Evolutionary conservation across 2,329 filamentous ascomycete genomes (phyloP).

Genomic region (Paracamarosporium sp.): DNA sequence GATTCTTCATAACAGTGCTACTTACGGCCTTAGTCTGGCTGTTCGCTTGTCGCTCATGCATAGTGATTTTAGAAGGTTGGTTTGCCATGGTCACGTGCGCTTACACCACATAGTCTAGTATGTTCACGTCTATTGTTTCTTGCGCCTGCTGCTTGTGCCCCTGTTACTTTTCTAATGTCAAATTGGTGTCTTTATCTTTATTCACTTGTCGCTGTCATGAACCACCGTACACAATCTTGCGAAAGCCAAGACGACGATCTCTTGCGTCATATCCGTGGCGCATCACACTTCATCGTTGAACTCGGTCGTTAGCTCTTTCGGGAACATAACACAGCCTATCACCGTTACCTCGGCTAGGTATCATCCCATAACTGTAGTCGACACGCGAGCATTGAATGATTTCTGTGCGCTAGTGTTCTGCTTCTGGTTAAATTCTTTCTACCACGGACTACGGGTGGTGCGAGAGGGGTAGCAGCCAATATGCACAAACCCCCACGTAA

Average conservation of each 20-base stretch:
- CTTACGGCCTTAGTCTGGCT: too few relatives aligned
- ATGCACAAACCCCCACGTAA: background rate
- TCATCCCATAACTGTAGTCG: background rate
- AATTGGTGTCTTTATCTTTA: background rate
- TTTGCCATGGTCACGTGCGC: background rate
- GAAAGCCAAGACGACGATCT: background rate
- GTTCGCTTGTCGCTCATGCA: too few relatives aligned
- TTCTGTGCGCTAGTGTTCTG: background rate
- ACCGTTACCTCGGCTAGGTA: background rate
- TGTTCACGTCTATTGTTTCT: background rate
- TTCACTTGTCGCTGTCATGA: background rate
- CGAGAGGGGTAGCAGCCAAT: background rate
- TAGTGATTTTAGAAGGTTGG: too few relatives aligned
- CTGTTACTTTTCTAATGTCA: background rate
- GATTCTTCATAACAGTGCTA: too few relatives aligned
- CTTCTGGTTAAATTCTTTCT: background rate
- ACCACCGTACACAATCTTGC: background rate
- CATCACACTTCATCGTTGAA: background rate
- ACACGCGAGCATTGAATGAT: background rate
- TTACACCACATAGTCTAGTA: background rate
- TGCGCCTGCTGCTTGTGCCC: background rate
- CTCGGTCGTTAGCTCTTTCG: background rate
- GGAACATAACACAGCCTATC: background rate
- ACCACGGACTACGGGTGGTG: background rate
- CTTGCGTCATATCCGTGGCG: conserved; percentile 1